Base-by-base conservation (phyloP, 73 alveolate species). In the Effrenium voratum region DNA sequence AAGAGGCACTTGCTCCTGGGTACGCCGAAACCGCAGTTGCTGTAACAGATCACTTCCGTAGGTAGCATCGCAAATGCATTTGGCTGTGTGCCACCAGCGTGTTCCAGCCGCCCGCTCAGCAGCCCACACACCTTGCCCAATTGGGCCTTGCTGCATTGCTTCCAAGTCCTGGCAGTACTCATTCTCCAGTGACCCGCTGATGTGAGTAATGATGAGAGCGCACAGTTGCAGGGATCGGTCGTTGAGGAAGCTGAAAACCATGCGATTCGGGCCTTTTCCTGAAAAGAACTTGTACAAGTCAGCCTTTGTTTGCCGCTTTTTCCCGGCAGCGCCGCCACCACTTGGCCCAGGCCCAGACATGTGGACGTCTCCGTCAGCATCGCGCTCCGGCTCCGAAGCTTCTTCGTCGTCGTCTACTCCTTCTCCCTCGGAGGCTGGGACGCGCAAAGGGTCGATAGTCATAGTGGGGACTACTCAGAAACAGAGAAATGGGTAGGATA, bases 201-300 rank as follows among this genome's bases (percentile, higher is more conserved):
- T 2, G 43, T 44, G 22, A 24, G 40, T 1, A 15, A 84, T 36
- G 52, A 84, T 32, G 60, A 84, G 50, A 1, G 81, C 93, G 30
- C 6, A 4, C 52, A 10, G 16, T 55, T 84, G 81, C 44, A 84
- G 36, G 6, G 2, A 1, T 0, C 44, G 49, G 50, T 84, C 93
- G 5, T 59, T n/a, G 32, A 68, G 34, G 40, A 84, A 84, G 34
- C 45, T 22, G 40, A 2, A 22, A 5, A 68, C 80, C 93, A 84
- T 84, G 6, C 36, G n/a, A 32, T 26, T 66, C 26, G 93, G 93
- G 22, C 93, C 93, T 22, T 38, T 49, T n/a, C 45, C 45, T 5
- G 77, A 50, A 22, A 46, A 84, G 28, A 16, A n/a, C 50, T 84
- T 57, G 80, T 84, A 84, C 38, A 84, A 59, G 60, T 84, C 80